phyloP scores from a whole-genome alignment of 805 yeast genomes.

The Jamesozyma spencerorum region DNA sequence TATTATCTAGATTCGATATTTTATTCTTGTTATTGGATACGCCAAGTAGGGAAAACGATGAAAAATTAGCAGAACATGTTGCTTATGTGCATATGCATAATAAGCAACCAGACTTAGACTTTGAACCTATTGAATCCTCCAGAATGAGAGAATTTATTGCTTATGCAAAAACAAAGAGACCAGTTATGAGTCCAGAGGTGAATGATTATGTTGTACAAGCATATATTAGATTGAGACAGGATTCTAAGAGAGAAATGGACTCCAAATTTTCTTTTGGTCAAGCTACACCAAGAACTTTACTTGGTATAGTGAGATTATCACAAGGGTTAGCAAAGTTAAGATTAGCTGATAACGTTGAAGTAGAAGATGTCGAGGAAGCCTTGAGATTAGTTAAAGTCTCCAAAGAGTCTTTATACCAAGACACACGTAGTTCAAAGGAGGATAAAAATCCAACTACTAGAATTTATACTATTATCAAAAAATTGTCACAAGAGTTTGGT shows the following conservation, averaged over 20 bases:
- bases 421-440: conserved; percentile 40
- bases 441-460: conserved; percentile 61
- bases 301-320: conserved; percentile 84
- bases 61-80: conserved; percentile 83
- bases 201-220: conserved; percentile 79
- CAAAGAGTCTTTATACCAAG: conserved; percentile 66
- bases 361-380: conserved; percentile 92
- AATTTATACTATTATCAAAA: conserved; percentile 63
- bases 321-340: conserved; percentile 91
- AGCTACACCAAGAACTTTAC: conserved; percentile 88
- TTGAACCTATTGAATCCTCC: conserved; percentile 67
- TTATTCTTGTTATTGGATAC: conserved; percentile 78
- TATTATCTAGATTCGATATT: conserved; percentile 88
- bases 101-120: conserved; percentile 68
- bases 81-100: conserved; percentile 93
- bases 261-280: conserved; percentile 76
- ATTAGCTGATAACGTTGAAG: conserved; percentile 59
- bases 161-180: conserved; percentile 75
- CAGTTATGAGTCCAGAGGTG: conserved; percentile 72
- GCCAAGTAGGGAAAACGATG: conserved; percentile 73
- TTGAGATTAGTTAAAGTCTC: conserved; percentile 77
- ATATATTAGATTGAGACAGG: conserved; percentile 88
- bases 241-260: conserved; percentile 68
- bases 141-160: conserved; percentile 83
- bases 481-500: conserved; percentile 36